phyloP scores from a whole-genome alignment of 129 eudicot genomes.

The Tagetes erecta region DNA sequence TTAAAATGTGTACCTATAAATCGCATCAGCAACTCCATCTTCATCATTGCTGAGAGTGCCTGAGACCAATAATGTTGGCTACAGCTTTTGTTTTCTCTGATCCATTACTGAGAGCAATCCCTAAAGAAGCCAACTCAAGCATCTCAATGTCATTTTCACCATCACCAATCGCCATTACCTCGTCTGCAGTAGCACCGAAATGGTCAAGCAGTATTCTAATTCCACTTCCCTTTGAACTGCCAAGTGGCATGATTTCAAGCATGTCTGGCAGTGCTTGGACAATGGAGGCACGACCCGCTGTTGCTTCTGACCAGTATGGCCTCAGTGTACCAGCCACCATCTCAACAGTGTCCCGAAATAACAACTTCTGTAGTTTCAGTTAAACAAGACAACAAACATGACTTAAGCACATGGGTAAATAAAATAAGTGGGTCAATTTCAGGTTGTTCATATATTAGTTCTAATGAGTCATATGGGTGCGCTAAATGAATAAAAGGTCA shows the following conservation, averaged over 20 bases:
- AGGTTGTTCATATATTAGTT: neutral
- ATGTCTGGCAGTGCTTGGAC: slow-evolving; percentile 88
- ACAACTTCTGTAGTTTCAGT: slow-evolving; percentile 60
- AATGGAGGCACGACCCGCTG: slow-evolving; percentile 65
- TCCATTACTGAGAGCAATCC: slow-evolving; percentile 89
- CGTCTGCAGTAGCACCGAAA: slow-evolving; percentile 66
- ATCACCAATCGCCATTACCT: slow-evolving; percentile 95
- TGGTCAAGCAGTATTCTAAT: slow-evolving; percentile 83
- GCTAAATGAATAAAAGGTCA: neutral
- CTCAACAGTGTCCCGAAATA: slow-evolving; percentile 83
- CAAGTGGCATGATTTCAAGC: slow-evolving; percentile 90
- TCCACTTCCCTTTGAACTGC: slow-evolving; percentile 88
- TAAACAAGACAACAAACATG: neutral
- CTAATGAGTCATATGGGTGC: neutral
- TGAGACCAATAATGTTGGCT: slow-evolving; percentile 75
- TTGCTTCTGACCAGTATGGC: slow-evolving; percentile 92
- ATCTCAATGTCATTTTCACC: slow-evolving; percentile 94
- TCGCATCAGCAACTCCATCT: slow-evolving; percentile 98
- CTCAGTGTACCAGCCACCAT: slow-evolving; percentile 71
- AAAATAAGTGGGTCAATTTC: neutral
- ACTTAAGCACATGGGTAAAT: neutral
- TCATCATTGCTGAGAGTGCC: slow-evolving; percentile 91
- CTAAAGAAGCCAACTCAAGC: slow-evolving; percentile 81
- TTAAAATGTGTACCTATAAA: slow-evolving; percentile 87
- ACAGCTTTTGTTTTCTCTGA: slow-evolving; percentile 88